phyloP scores from a whole-genome alignment of 2,329 filamentous ascomycete genomes.

The Dothideomycetes sp. region DNA sequence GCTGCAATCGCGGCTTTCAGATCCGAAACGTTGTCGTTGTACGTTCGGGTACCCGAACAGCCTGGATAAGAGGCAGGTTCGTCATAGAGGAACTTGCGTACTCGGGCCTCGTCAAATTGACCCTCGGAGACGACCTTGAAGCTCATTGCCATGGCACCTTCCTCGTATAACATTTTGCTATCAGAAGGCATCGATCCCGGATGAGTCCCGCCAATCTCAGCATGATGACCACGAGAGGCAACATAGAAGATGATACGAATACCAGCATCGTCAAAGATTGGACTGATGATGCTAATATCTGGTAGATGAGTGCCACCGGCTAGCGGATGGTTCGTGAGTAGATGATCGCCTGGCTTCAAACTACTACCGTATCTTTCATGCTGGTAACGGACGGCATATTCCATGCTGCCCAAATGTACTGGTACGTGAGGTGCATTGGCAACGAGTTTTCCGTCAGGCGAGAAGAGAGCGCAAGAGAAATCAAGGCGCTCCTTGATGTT shows the following conservation, averaged over 20 bases:
- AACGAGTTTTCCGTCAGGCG: constrained; percentile 20
- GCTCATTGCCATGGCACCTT: constrained; percentile 32
- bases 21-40: constrained; percentile 28
- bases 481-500: constrained; percentile 25
- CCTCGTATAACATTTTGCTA: constrained; percentile 36
- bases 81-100: constrained; percentile 44
- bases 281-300: constrained; percentile 35
- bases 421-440: constrained; percentile 25
- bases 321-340: constrained; percentile 33
- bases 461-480: constrained; percentile 22
- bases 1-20: constrained; percentile 28
- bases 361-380: constrained; percentile 27
- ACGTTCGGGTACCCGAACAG: constrained; percentile 25
- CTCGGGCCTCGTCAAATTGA: constrained; percentile 27
- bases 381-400: constrained; percentile 33
- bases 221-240: constrained; percentile 34
- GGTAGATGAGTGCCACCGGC: constrained; percentile 36
- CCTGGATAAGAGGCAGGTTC: constrained; percentile 52
- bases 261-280: constrained; percentile 26
- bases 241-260: constrained; percentile 31
- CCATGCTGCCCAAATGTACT: constrained; percentile 28
- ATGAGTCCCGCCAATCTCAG: constrained; percentile 32
- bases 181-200: constrained; percentile 37
- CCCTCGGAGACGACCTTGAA: constrained; percentile 29
- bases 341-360: constrained; percentile 32